Evolutionary conservation across 306 rosid genomes (phyloP), one percentile per base, ranked within the genome.

Genomic region (Quercus agrifolia): DNA sequence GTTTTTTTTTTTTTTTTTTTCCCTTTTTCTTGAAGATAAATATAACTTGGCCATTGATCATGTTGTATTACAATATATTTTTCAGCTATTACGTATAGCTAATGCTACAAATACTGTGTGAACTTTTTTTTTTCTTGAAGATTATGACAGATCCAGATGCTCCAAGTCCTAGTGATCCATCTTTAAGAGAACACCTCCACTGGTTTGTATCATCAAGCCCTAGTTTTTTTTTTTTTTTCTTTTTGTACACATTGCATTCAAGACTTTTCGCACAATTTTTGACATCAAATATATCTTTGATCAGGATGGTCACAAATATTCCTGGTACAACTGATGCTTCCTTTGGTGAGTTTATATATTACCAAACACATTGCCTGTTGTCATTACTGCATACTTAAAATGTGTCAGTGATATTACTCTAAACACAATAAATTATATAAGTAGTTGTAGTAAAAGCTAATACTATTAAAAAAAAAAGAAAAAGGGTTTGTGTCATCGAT

Each of bases 101-200:
- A 51, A 8, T 64, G 21, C 55, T 75, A 76, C 74, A 76, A 63
- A 75, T 69, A 59, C 27, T 33, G 0, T 66, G 41, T 82, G 54
- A 49, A 49, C 17, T 46, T 44, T 71, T 54, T n/a, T 41, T 33
- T 12, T 58, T 7, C 5, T 33, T 83, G 83, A 44, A 95, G 99
- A 79, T 92, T 78, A 92, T 94, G 99, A 89, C 97, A 3, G 97
- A 94, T 72, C 99, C 99, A 27, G 99, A 94, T 87, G 96, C 93
- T 80, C 97, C 99, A 80, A 89, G 95, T 83, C 99, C 99, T 49
- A 94, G 99, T 74, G 92, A 94, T 76, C 95, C 99, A 74, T 72
- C 80, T 78, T 76, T 90, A 55, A 90, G 87, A 84, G 99, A 94
- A 86, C 94, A 91, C 77, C 95, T 94, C 11, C 97, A 90, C 79